Conservation (phyloP, 2,329 filamentous ascomycete species). For the Leptographium galeiforme region DNA sequence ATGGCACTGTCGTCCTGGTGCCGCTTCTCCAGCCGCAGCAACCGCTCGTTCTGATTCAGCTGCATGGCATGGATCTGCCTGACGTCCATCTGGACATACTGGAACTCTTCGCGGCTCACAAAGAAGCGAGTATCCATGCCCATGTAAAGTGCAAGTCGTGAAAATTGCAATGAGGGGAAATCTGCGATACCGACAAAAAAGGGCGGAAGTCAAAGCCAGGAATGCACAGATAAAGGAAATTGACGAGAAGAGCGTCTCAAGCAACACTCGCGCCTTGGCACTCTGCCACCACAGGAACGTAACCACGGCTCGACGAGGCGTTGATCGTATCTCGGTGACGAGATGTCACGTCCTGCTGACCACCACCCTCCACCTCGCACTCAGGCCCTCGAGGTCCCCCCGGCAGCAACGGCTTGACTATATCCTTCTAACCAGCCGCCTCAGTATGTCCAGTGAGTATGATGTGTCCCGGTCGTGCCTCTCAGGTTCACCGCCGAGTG, state of each 20-base stretch:
- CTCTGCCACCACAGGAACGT: background rate
- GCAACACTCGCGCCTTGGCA: background rate
- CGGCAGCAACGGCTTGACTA: constrained; percentile 9
- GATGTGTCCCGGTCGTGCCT: too few relatives aligned
- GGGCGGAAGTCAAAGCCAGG: background rate
- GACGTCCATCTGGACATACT: constrained; percentile 57
- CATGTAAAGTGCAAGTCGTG: constrained; percentile 7
- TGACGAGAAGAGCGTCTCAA: background rate
- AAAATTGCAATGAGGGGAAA: background rate
- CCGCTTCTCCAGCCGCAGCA: constrained; percentile 49
- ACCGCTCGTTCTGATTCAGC: constrained; percentile 46
- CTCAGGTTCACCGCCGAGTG: too few relatives aligned
- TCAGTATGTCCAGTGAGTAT: background rate
- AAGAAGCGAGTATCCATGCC: constrained; percentile 53
- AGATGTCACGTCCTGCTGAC: constrained; percentile 19
- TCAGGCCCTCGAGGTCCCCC: constrained; percentile 18
- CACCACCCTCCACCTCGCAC: constrained; percentile 33
- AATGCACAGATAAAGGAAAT: background rate
- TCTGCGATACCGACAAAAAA: background rate
- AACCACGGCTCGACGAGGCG: background rate
- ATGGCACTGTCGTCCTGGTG: constrained; percentile 54
- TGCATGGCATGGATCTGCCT: constrained; percentile 54
- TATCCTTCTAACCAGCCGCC: background rate
- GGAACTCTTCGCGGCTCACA: constrained; percentile 49
- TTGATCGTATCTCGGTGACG: background rate